These are phyloP conservation scores for Suhomyces emberorum DNA, from an alignment of 805 yeast genomes.

Conservation along the genomic window DNA sequence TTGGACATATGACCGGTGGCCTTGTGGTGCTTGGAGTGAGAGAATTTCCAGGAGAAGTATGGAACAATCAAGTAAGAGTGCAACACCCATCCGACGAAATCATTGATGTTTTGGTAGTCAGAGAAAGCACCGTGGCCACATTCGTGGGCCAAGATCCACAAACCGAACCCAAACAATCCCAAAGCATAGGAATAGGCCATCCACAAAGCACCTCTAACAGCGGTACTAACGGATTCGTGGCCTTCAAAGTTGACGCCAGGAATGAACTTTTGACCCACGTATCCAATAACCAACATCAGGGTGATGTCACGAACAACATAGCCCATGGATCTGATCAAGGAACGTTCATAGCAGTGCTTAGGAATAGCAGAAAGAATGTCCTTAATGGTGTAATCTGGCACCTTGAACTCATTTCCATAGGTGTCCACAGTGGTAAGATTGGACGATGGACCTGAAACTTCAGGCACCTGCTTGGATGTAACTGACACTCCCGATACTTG, in stretches of 20 bases:
- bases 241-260: conserved; percentile 42
- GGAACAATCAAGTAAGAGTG: conserved; percentile 81
- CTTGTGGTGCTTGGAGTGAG: conserved; percentile 87
- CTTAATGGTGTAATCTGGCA: conserved; percentile 74
- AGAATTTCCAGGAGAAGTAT: conserved; percentile 80
- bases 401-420: conserved; percentile 63
- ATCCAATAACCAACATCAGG: conserved; percentile 47
- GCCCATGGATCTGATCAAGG: conserved; percentile 49
- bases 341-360: conserved; percentile 66
- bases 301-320: conserved; percentile 69
- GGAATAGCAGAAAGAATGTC: conserved; percentile 74
- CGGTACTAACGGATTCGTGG: conserved; percentile 14
- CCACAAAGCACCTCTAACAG: conserved; percentile 59
- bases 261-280: conserved; percentile 51
- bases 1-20: conserved; percentile 80
- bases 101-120: conserved; percentile 69
- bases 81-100: conserved; percentile 77
- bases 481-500: conserved; percentile 6
- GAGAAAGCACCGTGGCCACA: conserved; percentile 89
- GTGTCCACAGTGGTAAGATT: conserved; percentile 53
- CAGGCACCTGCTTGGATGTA: conserved; percentile 26
- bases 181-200: conserved; percentile 47
- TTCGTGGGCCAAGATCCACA: conserved; percentile 88
- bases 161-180: conserved; percentile 71
- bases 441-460: conserved; percentile 29